A percentile compares a stretch with the other conserved stretches of the same genome.
These are phyloP conservation scores for Ascochyta koolunga DNA, from an alignment of 2,329 filamentous ascomycete genomes.

Conservation along the genomic window DNA sequence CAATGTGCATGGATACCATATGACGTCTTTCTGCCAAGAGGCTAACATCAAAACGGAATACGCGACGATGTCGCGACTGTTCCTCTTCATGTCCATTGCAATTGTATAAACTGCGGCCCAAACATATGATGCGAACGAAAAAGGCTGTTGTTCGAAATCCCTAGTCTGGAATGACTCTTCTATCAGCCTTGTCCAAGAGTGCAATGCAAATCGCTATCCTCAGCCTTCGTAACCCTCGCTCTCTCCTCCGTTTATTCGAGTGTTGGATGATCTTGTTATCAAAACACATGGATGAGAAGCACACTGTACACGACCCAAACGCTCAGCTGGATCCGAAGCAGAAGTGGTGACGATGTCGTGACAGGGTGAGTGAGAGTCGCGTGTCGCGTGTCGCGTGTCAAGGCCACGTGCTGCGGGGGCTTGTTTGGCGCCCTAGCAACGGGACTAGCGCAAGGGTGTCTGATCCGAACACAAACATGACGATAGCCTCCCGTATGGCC, in stretches of 20 bases:
- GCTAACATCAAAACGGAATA: background rate
- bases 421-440: conserved; percentile 15
- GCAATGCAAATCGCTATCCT: conserved; percentile 7
- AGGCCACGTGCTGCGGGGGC: conserved; percentile 10
- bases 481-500: conserved; percentile 2
- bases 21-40: background rate
- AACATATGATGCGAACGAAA: no score
- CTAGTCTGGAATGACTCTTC: no score
- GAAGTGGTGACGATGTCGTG: conserved; percentile 10
- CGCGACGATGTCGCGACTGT: background rate
- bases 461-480: conserved; percentile 19
- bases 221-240: conserved; percentile 50
- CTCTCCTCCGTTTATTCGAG: conserved; percentile 59
- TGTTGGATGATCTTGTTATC: conserved; percentile 60
- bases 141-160: no score
- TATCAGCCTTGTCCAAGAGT: background rate
- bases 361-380: conserved; percentile 13
- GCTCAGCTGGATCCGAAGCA: conserved; percentile 22
- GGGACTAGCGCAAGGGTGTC: conserved; percentile 3
- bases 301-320: conserved; percentile 25
- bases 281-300: conserved; percentile 57
- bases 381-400: background rate
- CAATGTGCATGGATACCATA: background rate
- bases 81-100: background rate
- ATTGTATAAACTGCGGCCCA: no score